Evolutionary conservation across 108 stramenopile genomes (phyloP).

Genomic region (Skeletonema costatum): DNA sequence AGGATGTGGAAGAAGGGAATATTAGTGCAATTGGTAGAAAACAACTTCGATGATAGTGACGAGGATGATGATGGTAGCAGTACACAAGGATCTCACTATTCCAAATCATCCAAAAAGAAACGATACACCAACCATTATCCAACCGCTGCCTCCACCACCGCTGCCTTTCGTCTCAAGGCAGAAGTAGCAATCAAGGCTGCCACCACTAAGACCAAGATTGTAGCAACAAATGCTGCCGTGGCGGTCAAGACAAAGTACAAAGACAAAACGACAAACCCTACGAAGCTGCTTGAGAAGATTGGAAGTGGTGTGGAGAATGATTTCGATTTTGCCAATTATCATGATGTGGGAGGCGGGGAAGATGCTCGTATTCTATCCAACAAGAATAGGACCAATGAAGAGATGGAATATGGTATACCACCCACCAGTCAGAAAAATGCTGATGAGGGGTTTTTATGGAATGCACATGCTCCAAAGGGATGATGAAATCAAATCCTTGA

Average conservation of each 20-base stretch:
- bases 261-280: slow-evolving; percentile 4
- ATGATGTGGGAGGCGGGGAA: not conserved
- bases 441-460: slow-evolving; percentile 9
- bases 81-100: slow-evolving; percentile 4
- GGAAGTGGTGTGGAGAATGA: slow-evolving; percentile 19
- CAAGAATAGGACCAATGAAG: not conserved
- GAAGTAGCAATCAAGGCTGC: slow-evolving; percentile 26
- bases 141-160: slow-evolving; percentile 37
- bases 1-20: slow-evolving; percentile 6
- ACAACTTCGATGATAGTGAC: not conserved
- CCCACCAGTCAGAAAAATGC: not conserved
- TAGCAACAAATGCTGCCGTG: slow-evolving; percentile 4
- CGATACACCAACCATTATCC: not conserved
- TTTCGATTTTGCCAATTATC: slow-evolving; percentile 17
- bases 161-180: slow-evolving; percentile 38
- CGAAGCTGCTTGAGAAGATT: not conserved
- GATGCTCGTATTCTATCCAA: not conserved
- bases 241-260: slow-evolving; percentile 8
- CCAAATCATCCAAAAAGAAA: slow-evolving; percentile 2
- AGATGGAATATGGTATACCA: slow-evolving; percentile 34
- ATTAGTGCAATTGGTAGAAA: not conserved
- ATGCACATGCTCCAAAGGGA: slow-evolving; percentile 25
- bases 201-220: not conserved
- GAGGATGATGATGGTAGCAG: not conserved
- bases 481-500: slow-evolving; percentile 5